Percentiles rank a stretch among this genome's conserved stretches.
These are phyloP conservation scores for Crithidia fasciculata DNA, from an alignment of 208 protist genomes.

Conservation along the genomic window DNA sequence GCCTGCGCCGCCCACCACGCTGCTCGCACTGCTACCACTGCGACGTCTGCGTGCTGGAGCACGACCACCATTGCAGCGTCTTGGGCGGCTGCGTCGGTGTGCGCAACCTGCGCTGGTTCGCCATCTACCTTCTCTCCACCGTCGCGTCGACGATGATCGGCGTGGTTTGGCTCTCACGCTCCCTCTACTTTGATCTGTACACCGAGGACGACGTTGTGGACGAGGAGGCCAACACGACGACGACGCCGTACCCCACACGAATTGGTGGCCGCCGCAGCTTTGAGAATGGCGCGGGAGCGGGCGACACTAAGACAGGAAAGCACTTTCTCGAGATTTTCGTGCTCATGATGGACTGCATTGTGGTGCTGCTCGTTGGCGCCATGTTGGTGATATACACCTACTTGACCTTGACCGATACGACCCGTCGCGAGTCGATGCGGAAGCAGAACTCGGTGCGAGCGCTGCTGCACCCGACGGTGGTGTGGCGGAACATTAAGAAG, in stretches of 20 bases:
- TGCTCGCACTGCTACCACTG: conserved; percentile 90
- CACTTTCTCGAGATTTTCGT: conserved; percentile 40
- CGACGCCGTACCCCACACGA: conserved; percentile 55
- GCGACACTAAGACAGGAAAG: conserved; percentile 6
- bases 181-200: conserved; percentile 31
- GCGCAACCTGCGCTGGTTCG: conserved; percentile 88
- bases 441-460: conserved; percentile 35
- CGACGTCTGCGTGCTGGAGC: conserved; percentile 81
- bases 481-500: conserved; percentile 42
- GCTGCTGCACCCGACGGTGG: conserved; percentile 32
- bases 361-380: conserved; percentile 61
- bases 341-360: conserved; percentile 47
- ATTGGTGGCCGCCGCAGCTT: conserved; percentile 57
- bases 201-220: background rate
- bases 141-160: conserved; percentile 36
- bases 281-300: background rate
- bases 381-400: conserved; percentile 62
- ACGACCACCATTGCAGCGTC: conserved; percentile 92
- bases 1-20: conserved; percentile 70
- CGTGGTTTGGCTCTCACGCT: conserved; percentile 52
- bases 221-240: conserved; percentile 1
- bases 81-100: conserved; percentile 86
- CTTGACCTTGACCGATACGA: conserved; percentile 61
- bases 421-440: conserved; percentile 46
- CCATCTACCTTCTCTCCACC: conserved; percentile 49